Percentiles rank a stretch among this genome's conserved stretches.
These are phyloP conservation scores for Pythium aphanidermatum DNA, from an alignment of 352 stramenopile genomes.

Conservation along the genomic window DNA sequence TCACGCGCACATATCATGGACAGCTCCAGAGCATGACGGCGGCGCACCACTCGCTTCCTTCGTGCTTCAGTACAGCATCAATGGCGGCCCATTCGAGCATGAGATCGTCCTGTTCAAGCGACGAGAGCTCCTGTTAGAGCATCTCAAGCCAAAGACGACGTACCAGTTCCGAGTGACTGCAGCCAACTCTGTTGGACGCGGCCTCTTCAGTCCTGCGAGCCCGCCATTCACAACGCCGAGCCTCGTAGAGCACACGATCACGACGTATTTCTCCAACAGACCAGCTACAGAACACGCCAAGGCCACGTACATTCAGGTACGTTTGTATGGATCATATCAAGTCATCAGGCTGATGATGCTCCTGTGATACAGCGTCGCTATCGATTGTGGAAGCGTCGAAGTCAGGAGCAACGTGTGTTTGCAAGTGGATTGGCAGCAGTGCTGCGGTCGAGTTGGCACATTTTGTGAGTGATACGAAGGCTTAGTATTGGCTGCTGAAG, in stretches of 20 bases:
- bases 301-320: conserved; percentile 37
- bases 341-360: no score
- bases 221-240: conserved; percentile 38
- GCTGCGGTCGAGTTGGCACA: conserved; percentile 8
- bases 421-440: conserved; percentile 1
- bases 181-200: conserved; percentile 36
- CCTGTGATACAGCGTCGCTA: conserved; percentile 12
- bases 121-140: conserved; percentile 28
- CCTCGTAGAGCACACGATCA: conserved; percentile 64
- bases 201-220: conserved; percentile 31
- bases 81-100: conserved; percentile 26
- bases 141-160: conserved; percentile 44
- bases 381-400: conserved; percentile 6
- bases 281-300: conserved; percentile 46
- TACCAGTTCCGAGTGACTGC: conserved; percentile 53
- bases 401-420: not conserved
- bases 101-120: conserved; percentile 36
- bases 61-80: conserved; percentile 47
- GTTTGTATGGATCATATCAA: not conserved
- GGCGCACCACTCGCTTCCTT: conserved; percentile 37
- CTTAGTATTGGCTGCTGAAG: no score
- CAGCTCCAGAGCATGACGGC: conserved; percentile 38
- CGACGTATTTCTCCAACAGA: conserved; percentile 43
- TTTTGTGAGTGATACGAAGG: conserved; percentile 9
- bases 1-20: conserved; percentile 34